phyloP scores from a whole-genome alignment of 257 asterid species.

The Solanum boliviense region DNA sequence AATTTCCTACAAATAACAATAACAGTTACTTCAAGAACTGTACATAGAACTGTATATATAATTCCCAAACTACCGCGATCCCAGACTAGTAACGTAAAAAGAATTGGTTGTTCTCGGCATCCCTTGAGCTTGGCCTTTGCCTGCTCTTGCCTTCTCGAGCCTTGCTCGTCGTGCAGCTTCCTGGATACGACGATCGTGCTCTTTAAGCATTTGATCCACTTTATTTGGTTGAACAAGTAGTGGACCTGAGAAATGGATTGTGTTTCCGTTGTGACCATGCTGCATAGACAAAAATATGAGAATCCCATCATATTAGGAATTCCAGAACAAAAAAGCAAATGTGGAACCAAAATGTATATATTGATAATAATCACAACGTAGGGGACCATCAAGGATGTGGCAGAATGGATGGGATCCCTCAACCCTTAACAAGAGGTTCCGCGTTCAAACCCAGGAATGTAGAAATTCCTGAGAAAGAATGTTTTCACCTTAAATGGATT shows the following conservation, averaged over 20 bases:
- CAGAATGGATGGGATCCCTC: background rate
- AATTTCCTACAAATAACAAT: background rate
- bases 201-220: conserved; percentile 78
- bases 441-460: background rate
- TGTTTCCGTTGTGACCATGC: conserved; percentile 31
- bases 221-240: conserved; percentile 48
- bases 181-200: conserved; percentile 75
- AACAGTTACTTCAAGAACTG: background rate
- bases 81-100: conserved; percentile 6
- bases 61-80: conserved; percentile 1
- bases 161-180: conserved; percentile 70
- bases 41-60: background rate
- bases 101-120: conserved; percentile 11
- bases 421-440: background rate
- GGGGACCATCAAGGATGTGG: background rate
- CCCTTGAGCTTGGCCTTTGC: conserved; percentile 29
- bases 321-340: background rate
- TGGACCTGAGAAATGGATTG: conserved; percentile 70
- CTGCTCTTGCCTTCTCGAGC: conserved; percentile 40
- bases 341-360: background rate
- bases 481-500: background rate
- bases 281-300: background rate
- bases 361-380: background rate
- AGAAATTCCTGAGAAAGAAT: background rate
- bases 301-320: background rate